Evolutionary conservation across 2,329 filamentous ascomycete species (phyloP).

Genomic region (Scedosporium minutisporum): DNA sequence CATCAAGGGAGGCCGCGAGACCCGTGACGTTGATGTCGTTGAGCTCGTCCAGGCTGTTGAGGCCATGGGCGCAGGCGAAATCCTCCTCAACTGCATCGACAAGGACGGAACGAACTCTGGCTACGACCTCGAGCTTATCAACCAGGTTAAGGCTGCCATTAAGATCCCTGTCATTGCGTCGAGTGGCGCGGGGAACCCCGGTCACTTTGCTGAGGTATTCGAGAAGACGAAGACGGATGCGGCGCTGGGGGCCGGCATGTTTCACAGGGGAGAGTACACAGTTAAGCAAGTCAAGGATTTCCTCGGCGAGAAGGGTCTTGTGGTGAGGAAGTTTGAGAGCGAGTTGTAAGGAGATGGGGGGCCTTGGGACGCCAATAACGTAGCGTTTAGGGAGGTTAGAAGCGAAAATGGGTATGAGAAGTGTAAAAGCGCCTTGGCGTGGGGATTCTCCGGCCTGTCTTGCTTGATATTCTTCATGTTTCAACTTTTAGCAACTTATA

Average conservation of each 20-base stretch:
- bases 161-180: constrained; percentile 92
- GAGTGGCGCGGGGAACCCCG: constrained; percentile 80
- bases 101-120: constrained; percentile 90
- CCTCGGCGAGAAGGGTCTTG: constrained; percentile 58
- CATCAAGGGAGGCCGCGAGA: constrained; percentile 88
- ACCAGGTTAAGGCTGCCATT: constrained; percentile 76
- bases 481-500: too few species aligned
- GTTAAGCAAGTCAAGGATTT: constrained; percentile 89
- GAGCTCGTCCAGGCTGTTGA: constrained; percentile 84
- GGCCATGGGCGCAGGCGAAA: constrained; percentile 90
- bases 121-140: constrained; percentile 87
- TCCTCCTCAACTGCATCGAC: constrained; percentile 95
- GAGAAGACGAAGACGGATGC: constrained; percentile 78
- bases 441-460: background rate
- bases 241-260: constrained; percentile 92
- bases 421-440: background rate
- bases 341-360: constrained; percentile 22
- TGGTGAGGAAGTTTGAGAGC: constrained; percentile 71
- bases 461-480: background rate
- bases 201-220: constrained; percentile 88
- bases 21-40: constrained; percentile 84
- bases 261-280: constrained; percentile 90
- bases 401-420: background rate
- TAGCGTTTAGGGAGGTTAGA: background rate
- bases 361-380: background rate